Evolutionary conservation across 345 rosid genomes (phyloP).

Genomic region (Murraya paniculata): DNA sequence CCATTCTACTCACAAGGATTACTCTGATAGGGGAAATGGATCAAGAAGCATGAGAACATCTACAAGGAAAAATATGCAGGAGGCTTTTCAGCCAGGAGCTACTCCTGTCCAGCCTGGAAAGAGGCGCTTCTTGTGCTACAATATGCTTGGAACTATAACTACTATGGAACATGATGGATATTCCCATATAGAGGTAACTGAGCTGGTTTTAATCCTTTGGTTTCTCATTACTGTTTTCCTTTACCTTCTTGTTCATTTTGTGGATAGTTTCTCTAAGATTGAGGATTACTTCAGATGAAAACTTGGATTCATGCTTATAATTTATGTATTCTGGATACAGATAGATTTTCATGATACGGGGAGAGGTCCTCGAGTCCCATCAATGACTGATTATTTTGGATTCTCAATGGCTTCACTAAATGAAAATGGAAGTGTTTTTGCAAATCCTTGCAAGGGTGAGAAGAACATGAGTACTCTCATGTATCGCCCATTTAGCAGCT

Average conservation of each 20-base stretch:
- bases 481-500: conserved; percentile 86
- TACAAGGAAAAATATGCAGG: conserved; percentile 68
- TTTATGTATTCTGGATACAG: conserved; percentile 37
- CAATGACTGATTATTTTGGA: conserved; percentile 96
- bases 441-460: conserved; percentile 90
- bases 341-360: conserved; percentile 97
- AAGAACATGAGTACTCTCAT: conserved; percentile 90
- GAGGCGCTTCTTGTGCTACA: conserved; percentile 85
- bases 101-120: conserved; percentile 73
- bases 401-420: conserved; percentile 91
- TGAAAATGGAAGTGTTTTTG: conserved; percentile 89
- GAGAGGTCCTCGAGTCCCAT: conserved; percentile 85
- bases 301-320: neutral
- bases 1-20: conserved; percentile 34
- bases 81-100: conserved; percentile 89
- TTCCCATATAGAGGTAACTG: conserved; percentile 84
- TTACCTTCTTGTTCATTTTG: neutral
- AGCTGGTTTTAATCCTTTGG: conserved; percentile 4
- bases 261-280: neutral
- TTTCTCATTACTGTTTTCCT: neutral
- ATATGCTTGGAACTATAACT: conserved; percentile 89
- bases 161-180: conserved; percentile 84
- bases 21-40: conserved; percentile 36
- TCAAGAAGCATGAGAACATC: conserved; percentile 30
- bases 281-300: neutral